These are phyloP conservation scores for Purshia tridentata DNA, from an alignment of 306 rosid genomes.

Conservation along the genomic window DNA sequence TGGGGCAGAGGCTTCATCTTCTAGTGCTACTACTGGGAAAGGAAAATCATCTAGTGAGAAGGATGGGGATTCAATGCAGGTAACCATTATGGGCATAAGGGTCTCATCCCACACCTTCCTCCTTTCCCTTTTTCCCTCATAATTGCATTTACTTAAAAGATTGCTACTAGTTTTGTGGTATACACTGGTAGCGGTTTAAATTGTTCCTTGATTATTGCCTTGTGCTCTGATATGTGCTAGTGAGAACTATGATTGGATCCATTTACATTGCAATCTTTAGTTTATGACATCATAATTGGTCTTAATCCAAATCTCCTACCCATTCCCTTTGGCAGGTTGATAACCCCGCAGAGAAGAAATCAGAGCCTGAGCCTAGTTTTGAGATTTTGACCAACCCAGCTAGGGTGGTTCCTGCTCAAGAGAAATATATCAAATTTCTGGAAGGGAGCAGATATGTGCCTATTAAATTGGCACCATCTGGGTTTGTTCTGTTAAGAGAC, in stretches of 20 bases:
- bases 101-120: background rate
- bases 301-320: background rate
- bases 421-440: slow-evolving; percentile 68
- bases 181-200: background rate
- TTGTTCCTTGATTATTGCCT: background rate
- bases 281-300: background rate
- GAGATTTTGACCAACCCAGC: slow-evolving; percentile 94
- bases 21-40: slow-evolving; percentile 53
- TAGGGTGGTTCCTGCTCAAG: slow-evolving; percentile 96
- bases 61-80: slow-evolving; percentile 91
- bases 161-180: background rate
- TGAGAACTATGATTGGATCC: background rate
- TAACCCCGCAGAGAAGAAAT: slow-evolving; percentile 67
- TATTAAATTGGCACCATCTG: slow-evolving; percentile 83
- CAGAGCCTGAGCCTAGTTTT: slow-evolving; percentile 83
- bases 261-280: background rate
- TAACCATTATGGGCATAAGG: slow-evolving; percentile 17
- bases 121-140: background rate
- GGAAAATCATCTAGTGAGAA: slow-evolving; percentile 74
- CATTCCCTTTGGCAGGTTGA: slow-evolving; percentile 58
- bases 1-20: slow-evolving; percentile 44
- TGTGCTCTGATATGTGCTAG: background rate
- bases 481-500: slow-evolving; percentile 88
- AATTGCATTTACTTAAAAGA: background rate
- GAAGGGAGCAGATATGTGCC: slow-evolving; percentile 93